Evolutionary conservation across 1,284 basidiomycete species (phyloP).

Genomic region (Earliella scabrosa): DNA sequence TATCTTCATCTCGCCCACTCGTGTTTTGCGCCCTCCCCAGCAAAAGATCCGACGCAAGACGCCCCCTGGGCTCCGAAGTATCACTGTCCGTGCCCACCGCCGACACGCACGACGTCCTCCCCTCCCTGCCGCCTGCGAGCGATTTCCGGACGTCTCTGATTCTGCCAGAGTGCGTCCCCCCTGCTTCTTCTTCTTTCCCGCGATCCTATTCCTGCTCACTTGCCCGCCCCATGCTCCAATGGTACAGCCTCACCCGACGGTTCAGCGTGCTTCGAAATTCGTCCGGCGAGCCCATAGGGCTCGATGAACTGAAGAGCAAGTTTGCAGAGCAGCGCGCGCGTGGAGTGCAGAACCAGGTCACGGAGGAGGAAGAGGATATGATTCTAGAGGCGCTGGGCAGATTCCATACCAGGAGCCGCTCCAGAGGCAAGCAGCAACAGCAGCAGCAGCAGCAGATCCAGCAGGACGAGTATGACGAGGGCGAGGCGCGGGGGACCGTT

Average conservation of each 20-base stretch:
- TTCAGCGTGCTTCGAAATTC: constrained; percentile 77
- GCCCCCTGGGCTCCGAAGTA: constrained; percentile 42
- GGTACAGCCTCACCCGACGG: constrained; percentile 70
- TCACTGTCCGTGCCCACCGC: constrained; percentile 30
- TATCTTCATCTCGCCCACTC: constrained; percentile 14
- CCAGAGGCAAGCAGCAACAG: constrained; percentile 12
- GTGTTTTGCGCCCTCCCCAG: constrained; percentile 32
- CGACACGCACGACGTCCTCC: constrained; percentile 44
- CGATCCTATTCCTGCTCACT: constrained; percentile 19
- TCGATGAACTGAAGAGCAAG: constrained; percentile 65
- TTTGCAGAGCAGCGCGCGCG: constrained; percentile 77
- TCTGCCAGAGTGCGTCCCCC: constrained; percentile 71
- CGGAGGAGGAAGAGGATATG: constrained; percentile 84
- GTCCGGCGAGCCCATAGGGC: constrained; percentile 62
- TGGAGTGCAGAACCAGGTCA: constrained; percentile 66
- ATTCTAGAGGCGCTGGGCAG: constrained; percentile 71
- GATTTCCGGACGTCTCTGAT: constrained; percentile 85
- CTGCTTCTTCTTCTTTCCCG: constrained; percentile 23
- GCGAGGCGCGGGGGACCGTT: constrained; percentile 13
- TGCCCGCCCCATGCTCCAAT: constrained; percentile 27
- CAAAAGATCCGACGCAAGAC: constrained; percentile 71
- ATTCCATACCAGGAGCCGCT: constrained; percentile 46
- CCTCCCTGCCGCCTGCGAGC: constrained; percentile 64
- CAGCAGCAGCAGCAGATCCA: background rate
- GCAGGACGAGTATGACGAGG: constrained; percentile 15